Evolutionary conservation across 306 rosid genomes (phyloP).

Genomic region (Cucumis cinereus): DNA sequence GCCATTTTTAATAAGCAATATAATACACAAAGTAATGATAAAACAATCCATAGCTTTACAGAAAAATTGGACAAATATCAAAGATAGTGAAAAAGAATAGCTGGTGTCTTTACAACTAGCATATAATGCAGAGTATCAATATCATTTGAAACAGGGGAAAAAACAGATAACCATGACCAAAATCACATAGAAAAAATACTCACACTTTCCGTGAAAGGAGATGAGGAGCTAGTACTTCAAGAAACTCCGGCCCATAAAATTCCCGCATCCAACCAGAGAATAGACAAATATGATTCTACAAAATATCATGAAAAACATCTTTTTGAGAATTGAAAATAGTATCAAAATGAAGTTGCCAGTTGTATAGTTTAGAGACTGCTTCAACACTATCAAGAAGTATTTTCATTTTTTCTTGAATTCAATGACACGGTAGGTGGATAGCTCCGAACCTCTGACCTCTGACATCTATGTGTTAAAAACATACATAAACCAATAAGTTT

Average conservation of each 20-base stretch:
- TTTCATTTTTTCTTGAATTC: neutral
- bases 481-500: neutral
- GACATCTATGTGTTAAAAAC: neutral
- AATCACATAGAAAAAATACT: constrained; percentile 21
- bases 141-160: neutral
- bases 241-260: constrained; percentile 81
- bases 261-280: constrained; percentile 95
- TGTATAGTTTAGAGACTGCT: neutral
- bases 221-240: constrained; percentile 70
- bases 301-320: constrained; percentile 4
- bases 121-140: neutral
- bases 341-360: neutral
- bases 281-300: constrained; percentile 72
- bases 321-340: neutral
- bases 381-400: neutral
- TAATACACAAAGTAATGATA: neutral
- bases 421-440: neutral
- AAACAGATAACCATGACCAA: neutral
- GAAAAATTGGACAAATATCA: neutral
- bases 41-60: neutral
- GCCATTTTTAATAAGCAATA: neutral
- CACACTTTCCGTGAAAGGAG: constrained; percentile 75
- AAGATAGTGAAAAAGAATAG: neutral
- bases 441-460: neutral
- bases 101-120: neutral